Evolutionary conservation across 306 rosid genomes (phyloP), one percentile per base, ranked within the genome.

Genomic region (Cucurbita argyrosperma): DNA sequence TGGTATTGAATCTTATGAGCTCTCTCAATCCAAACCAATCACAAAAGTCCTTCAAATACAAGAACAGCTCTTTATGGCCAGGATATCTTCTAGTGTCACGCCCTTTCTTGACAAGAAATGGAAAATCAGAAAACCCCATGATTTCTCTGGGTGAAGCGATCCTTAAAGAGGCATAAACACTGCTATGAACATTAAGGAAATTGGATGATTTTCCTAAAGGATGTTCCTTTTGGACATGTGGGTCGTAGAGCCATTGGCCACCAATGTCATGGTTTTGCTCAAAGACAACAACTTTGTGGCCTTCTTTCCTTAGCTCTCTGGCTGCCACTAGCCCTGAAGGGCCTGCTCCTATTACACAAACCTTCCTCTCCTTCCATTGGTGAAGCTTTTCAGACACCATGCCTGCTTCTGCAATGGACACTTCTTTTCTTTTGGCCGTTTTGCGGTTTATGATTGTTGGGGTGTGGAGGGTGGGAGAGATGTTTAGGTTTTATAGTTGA

Each of bases 291-390:
- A 53, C 95, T 50, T 46, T 72, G 51, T 89, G 98, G 14, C 96
- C 95, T 84, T 94, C 98, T 85, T 83, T 90, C 52, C 85, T 83
- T 72, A 90, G 71, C 88, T 94, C 98, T 63, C 97, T 82, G 0
- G 96, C 92, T 5, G 90, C 97, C 40, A 94, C 96, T 0, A 94
- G 79, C 74, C 98, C 98, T 0, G 97, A 79, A 1, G 97, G 90
- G 15, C 98, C 98, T 0, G 98, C 97, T 37, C 98, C 97, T 14
- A 94, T 88, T 39, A 94, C 98, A 55, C 97, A 90, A 12, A 87
- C 97, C 6, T 72, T 80, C 82, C 86, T 94, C 10, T 80, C 69
- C 60, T 78, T 82, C 49, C 18, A 58, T 39, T 63, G 8, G 68
- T 40, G 5, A 40, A 53, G 39, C 30, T 65, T 81, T 79, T 84